Conservation (phyloP, 2,329 filamentous ascomycete genomes). For the Pezicula rhizophila region DNA sequence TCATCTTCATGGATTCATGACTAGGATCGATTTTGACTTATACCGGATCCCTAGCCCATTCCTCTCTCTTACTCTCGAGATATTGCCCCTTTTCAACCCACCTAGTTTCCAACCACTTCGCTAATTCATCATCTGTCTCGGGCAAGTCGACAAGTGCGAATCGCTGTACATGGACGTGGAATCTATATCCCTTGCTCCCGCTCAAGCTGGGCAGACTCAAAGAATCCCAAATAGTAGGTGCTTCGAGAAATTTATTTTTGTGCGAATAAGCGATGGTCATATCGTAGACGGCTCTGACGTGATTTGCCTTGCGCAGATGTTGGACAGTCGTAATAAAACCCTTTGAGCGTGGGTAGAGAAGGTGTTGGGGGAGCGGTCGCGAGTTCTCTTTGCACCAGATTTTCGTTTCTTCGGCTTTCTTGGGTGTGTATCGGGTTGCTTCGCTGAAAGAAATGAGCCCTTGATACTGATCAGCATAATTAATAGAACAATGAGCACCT, state of each 20-base stretch:
- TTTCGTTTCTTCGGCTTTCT: constrained; percentile 45
- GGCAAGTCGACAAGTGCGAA: constrained; percentile 44
- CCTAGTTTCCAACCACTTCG: constrained; percentile 45
- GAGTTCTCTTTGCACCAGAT: constrained; percentile 45
- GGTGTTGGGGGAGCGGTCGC: constrained; percentile 47
- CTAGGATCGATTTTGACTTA: not conserved
- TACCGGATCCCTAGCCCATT: constrained; percentile 29
- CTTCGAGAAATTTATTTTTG: constrained; percentile 35
- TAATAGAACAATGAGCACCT: not conserved
- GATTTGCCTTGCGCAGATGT: constrained; percentile 43
- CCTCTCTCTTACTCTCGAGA: constrained; percentile 37
- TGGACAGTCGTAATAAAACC: constrained; percentile 55
- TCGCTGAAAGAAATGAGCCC: constrained; percentile 62
- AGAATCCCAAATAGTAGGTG: constrained; percentile 48
- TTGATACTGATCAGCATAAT: constrained; percentile 21
- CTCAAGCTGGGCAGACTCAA: constrained; percentile 37
- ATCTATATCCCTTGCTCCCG: constrained; percentile 35
- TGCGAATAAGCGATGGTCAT: constrained; percentile 48
- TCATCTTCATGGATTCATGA: not conserved
- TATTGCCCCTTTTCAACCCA: constrained; percentile 49
- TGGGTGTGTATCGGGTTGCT: constrained; percentile 50
- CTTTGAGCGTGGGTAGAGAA: constrained; percentile 54
- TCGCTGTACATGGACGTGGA: constrained; percentile 44
- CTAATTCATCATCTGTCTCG: constrained; percentile 39
- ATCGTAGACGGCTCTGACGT: constrained; percentile 50